Percentiles rank a stretch among this genome's conserved stretches.
These are phyloP conservation scores for Solanum paucissectum DNA, from an alignment of 257 asterid species.

Conservation along the genomic window DNA sequence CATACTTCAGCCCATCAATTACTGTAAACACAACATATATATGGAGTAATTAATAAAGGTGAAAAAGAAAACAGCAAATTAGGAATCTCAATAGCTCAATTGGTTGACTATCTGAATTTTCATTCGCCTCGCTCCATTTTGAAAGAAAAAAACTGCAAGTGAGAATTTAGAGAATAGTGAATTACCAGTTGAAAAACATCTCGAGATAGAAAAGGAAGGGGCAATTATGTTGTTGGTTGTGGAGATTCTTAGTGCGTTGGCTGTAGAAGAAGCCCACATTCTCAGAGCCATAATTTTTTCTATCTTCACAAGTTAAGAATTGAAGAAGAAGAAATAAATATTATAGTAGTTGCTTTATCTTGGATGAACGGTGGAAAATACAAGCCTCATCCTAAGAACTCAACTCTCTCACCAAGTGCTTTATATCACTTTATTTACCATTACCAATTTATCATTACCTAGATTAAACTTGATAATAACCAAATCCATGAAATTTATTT, in stretches of 20 bases:
- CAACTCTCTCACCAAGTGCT: neutral
- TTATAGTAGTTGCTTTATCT: slow-evolving; percentile 11
- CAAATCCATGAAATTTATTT: too few relatives aligned
- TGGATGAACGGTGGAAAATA: slow-evolving; percentile 57
- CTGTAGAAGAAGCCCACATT: slow-evolving; percentile 96
- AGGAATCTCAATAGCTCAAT: neutral
- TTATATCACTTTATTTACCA: neutral
- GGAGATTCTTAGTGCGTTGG: slow-evolving; percentile 72
- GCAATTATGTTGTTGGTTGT: slow-evolving; percentile 5
- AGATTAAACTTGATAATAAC: too few relatives aligned
- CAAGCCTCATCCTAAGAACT: slow-evolving; percentile 27
- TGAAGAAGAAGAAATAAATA: neutral
- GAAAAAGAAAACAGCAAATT: neutral
- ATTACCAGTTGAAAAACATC: slow-evolving; percentile 76
- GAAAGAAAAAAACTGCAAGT: neutral
- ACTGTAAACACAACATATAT: slow-evolving; percentile 26
- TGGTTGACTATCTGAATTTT: neutral
- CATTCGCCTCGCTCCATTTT: too few relatives aligned
- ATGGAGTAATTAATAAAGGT: neutral
- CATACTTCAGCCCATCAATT: slow-evolving; percentile 68
- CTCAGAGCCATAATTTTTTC: slow-evolving; percentile 58
- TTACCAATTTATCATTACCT: neutral
- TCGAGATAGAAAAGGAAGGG: slow-evolving; percentile 34
- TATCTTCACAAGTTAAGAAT: neutral
- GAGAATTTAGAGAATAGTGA: neutral